Conservation (phyloP, 352 stramenopile genomes). For the Globisporangium perplexum region DNA sequence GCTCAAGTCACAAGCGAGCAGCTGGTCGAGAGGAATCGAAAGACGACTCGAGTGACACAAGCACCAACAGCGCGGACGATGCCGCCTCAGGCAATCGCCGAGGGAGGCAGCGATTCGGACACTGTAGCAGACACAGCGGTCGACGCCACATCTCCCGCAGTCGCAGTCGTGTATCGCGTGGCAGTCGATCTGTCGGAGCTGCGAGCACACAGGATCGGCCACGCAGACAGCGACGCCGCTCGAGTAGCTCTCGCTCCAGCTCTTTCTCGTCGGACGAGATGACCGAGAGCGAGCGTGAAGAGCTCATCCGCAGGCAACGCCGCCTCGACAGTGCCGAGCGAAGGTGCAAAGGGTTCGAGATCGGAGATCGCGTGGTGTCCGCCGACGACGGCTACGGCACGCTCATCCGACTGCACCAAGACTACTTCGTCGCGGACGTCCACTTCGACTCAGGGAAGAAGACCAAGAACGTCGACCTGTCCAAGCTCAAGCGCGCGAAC, state of each 20-base stretch:
- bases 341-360: slow-evolving; percentile 23
- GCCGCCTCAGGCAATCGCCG: neutral
- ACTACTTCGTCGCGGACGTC: slow-evolving; percentile 67
- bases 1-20: neutral
- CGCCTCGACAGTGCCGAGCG: neutral
- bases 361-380: slow-evolving; percentile 47
- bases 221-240: no score
- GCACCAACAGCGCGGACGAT: neutral
- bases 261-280: slow-evolving; percentile 6
- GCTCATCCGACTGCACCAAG: slow-evolving; percentile 50
- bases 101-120: neutral
- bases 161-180: neutral
- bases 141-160: neutral
- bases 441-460: slow-evolving; percentile 57
- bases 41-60: slow-evolving; percentile 1
- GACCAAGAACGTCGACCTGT: slow-evolving; percentile 55
- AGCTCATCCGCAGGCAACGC: neutral
- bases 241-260: neutral
- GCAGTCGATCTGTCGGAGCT: neutral
- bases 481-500: slow-evolving; percentile 22
- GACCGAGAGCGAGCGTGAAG: slow-evolving; percentile 7
- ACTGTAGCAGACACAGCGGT: neutral
- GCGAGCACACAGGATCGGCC: neutral
- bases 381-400: slow-evolving; percentile 33
- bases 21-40: slow-evolving; percentile 7